Percentiles rank a stretch among this genome's conserved stretches.
phyloP scores from a whole-genome alignment of 192 early-diverging fungal species.

The Podila epigama region DNA sequence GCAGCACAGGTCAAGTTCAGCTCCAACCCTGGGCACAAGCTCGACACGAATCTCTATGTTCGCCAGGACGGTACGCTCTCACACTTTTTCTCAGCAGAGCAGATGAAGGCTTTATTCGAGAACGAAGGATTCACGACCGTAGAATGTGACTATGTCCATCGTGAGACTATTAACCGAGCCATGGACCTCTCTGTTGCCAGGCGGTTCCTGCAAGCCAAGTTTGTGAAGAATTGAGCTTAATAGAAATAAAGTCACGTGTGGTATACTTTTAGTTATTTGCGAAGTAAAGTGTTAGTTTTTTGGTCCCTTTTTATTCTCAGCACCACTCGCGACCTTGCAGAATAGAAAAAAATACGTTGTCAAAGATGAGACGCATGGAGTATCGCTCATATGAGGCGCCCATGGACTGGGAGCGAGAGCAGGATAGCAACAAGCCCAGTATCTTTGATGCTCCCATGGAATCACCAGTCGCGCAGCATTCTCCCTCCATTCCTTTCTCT shows the following conservation, averaged over 20 bases:
- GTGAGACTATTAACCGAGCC: conserved; percentile 75
- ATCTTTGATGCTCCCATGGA: conserved; percentile 20
- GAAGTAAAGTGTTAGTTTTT: too few relatives aligned
- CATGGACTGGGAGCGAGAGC: conserved; percentile 47
- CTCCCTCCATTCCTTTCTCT: too few relatives aligned
- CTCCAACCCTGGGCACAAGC: conserved; percentile 74
- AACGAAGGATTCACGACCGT: conserved; percentile 66
- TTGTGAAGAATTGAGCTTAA: conserved; percentile 53
- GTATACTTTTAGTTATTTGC: too few relatives aligned
- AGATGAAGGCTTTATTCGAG: conserved; percentile 67
- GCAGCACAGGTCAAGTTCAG: conserved; percentile 94
- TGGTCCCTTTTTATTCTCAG: not conserved
- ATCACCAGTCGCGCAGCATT: too few relatives aligned
- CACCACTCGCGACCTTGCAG: not conserved
- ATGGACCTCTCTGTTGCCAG: conserved; percentile 72
- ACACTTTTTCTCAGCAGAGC: conserved; percentile 85
- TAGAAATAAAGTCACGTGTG: not conserved
- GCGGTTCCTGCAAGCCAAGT: conserved; percentile 80
- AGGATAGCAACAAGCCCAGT: conserved; percentile 27
- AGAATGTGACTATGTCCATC: conserved; percentile 68
- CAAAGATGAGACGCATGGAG: conserved; percentile 30
- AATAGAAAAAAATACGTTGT: too few relatives aligned
- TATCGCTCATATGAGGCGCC: conserved; percentile 38
- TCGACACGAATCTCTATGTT: conserved; percentile 95
- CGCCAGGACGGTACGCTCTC: conserved; percentile 96